These are phyloP conservation scores for Pichia pseudocactophila DNA, from an alignment of 805 yeast genomes.

Conservation along the genomic window DNA sequence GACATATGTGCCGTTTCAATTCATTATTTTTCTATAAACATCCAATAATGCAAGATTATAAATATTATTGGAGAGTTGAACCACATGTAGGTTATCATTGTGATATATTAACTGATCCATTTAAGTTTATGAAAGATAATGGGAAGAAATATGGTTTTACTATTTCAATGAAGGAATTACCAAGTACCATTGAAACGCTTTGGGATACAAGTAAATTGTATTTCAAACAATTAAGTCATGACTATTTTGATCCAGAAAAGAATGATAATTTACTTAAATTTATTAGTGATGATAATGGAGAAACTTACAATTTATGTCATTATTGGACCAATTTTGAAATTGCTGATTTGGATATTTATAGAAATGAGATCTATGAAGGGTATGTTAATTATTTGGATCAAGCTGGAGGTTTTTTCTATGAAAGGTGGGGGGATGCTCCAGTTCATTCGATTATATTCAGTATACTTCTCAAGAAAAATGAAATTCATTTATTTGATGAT, in stretches of 20 bases:
- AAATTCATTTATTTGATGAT: slow-evolving; percentile 71
- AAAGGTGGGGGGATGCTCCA: slow-evolving; percentile 84
- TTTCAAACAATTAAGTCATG: slow-evolving; percentile 20
- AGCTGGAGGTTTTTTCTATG: slow-evolving; percentile 74
- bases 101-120: slow-evolving; percentile 48
- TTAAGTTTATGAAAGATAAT: slow-evolving; percentile 43
- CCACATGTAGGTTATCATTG: slow-evolving; percentile 44
- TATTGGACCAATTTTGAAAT: slow-evolving; percentile 78
- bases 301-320: slow-evolving; percentile 63
- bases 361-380: slow-evolving; percentile 45
- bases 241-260: not conserved
- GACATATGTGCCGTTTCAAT: slow-evolving; percentile 58
- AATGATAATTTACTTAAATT: slow-evolving; percentile 44
- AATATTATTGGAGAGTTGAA: slow-evolving; percentile 56
- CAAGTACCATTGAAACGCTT: slow-evolving; percentile 41
- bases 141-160: slow-evolving; percentile 45
- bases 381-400: slow-evolving; percentile 57
- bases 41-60: slow-evolving; percentile 41
- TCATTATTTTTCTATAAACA: slow-evolving; percentile 49
- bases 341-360: slow-evolving; percentile 58
- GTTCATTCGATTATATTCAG: slow-evolving; percentile 39
- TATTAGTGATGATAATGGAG: slow-evolving; percentile 56
- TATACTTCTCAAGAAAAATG: slow-evolving; percentile 42
- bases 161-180: slow-evolving; percentile 42
- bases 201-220: slow-evolving; percentile 41